Evolutionary conservation across 2,329 filamentous ascomycete genomes (phyloP).

Genomic region (Fonsecaea erecta): DNA sequence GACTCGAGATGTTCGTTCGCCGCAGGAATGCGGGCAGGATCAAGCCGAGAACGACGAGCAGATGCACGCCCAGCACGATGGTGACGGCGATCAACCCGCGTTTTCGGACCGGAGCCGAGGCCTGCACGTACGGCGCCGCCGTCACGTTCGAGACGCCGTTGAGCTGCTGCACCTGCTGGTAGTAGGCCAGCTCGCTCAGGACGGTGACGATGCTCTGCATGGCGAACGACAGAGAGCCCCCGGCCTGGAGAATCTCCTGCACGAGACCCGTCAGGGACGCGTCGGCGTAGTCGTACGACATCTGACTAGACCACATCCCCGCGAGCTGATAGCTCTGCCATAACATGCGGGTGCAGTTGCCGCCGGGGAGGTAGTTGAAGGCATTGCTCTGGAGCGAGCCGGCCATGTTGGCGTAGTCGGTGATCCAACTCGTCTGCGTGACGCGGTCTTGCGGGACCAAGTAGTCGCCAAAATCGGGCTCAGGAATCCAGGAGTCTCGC

Average conservation of each 20-base stretch:
- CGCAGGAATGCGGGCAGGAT: neutral
- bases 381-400: slow-evolving; percentile 13
- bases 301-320: neutral
- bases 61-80: too few species aligned
- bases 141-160: slow-evolving; percentile 6
- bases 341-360: neutral
- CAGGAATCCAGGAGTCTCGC: slow-evolving; percentile 9
- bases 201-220: slow-evolving; percentile 14
- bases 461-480: slow-evolving; percentile 14
- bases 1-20: slow-evolving; percentile 1
- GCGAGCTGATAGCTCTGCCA: slow-evolving; percentile 2
- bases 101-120: slow-evolving; percentile 5
- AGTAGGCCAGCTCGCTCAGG: slow-evolving; percentile 10
- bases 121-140: neutral
- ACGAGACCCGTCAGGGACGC: slow-evolving; percentile 6
- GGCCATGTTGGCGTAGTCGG: slow-evolving; percentile 16
- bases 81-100: slow-evolving; percentile 9
- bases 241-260: slow-evolving; percentile 9
- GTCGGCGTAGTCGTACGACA: slow-evolving; percentile 10
- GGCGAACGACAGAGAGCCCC: slow-evolving; percentile 6
- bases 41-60: too few species aligned
- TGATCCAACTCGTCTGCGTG: slow-evolving; percentile 13
- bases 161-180: slow-evolving; percentile 13
- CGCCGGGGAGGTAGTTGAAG: neutral
- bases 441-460: slow-evolving; percentile 1